A percentile compares a stretch with the other conserved stretches of the same genome.
Evolutionary conservation across 2,329 filamentous ascomycete species (phyloP).

Genomic region (Aspergillus hiratsukae): DNA sequence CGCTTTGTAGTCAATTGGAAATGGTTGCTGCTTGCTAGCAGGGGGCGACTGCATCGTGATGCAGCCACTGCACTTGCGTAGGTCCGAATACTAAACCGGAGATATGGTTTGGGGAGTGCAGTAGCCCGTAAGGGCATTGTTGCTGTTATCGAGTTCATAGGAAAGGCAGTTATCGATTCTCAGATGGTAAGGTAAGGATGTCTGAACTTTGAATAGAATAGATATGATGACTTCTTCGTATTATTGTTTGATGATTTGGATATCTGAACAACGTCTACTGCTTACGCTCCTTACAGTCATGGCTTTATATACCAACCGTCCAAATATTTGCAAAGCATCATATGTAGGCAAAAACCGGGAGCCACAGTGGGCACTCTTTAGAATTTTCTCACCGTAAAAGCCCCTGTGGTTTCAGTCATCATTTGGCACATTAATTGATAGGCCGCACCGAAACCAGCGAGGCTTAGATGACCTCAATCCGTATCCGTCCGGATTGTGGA

Average conservation of each 20-base stretch:
- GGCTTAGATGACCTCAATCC: neutral
- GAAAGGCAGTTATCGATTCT: slow-evolving; percentile 1
- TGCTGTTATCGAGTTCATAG: slow-evolving; percentile 28
- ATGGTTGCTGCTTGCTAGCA: slow-evolving; percentile 12
- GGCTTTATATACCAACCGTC: slow-evolving; percentile 5
- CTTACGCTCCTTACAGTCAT: neutral
- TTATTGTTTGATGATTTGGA: neutral
- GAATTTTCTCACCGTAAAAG: neutral
- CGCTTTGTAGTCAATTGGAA: slow-evolving; percentile 19
- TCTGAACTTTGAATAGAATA: neutral
- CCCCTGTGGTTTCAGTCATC: neutral
- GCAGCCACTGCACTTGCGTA: slow-evolving; percentile 21
- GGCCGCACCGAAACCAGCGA: neutral
- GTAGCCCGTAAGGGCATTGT: slow-evolving; percentile 26
- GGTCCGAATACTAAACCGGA: slow-evolving; percentile 21
- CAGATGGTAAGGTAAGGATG: neutral
- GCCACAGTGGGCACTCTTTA: slow-evolving; percentile 1
- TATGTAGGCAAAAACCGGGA: slow-evolving; percentile 17
- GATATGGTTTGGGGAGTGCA: slow-evolving; percentile 21
- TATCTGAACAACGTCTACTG: neutral
- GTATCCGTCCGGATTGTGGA: neutral
- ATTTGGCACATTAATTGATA: neutral
- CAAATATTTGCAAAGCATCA: neutral
- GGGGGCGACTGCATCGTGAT: slow-evolving; percentile 15
- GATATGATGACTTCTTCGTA: neutral